Evolutionary conservation across 768 basidiomycete species (phyloP), one percentile per base, ranked within the genome.

Genomic region (Pleurotus pulmonarius): DNA sequence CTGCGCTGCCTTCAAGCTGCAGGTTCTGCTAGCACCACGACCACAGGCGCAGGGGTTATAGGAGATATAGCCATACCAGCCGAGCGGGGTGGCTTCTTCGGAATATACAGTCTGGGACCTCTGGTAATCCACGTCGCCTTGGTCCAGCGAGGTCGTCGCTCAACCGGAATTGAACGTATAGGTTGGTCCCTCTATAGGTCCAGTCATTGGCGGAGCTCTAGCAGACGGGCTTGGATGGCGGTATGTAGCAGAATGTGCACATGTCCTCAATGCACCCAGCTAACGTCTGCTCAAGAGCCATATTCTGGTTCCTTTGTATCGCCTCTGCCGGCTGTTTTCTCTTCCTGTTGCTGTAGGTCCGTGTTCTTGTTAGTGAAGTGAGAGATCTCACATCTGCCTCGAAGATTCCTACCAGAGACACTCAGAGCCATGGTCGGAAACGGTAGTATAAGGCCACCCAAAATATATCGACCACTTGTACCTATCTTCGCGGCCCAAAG

Each of bases 1-100:
- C 76, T 94, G n/a, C 81, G 92, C 20, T 90, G 87, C 58, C 38
- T 93, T 2, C 92, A 94, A 73, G 85, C 88, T 1, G 78, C 85
- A 2, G 91, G 92, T 1, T 90, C 86, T 2, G 88, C 90, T 0
- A 89, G 89, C 56, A 90, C 88, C 0, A 77, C 41, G 41, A 38
- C 43, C 58, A 39, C 60, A 83, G 86, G 86, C 52, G 83, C 87
- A 34, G 92, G 92, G 4, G 83, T 90, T 5, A 80, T 95, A 55
- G 83, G 83, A 1, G 92, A 95, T 65, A 87, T 95, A 24, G 81
- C 89, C 4, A 79, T 79, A 1, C 84, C 82, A 0, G 77, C 80
- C 38, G 90, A 94, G 69, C 74, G 92, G 37, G 92, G 88, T 15
- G 80, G 83, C 5, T 91, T 86, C 69, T 79, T 85, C 55, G 92